Conservation (phyloP, 208 protist species). For the Crithidia bombi region DNA sequence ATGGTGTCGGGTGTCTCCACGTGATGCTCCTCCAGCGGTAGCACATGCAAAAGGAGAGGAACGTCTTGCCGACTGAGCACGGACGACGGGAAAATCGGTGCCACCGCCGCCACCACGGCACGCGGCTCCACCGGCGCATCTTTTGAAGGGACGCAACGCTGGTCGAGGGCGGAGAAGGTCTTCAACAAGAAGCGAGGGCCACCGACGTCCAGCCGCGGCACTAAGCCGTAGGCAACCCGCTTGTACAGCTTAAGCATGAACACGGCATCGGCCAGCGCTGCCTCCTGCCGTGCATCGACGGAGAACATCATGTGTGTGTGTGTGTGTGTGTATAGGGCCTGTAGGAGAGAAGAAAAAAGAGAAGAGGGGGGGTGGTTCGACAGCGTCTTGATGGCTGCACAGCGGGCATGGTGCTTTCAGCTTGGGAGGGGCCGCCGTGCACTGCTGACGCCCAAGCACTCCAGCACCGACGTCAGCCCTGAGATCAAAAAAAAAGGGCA, state of each 20-base stretch:
- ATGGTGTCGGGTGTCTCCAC: neutral
- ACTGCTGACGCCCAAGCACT: no score
- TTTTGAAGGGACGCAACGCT: constrained; percentile 22
- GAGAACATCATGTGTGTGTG: constrained; percentile 3
- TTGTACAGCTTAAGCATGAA: constrained; percentile 60
- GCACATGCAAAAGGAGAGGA: constrained; percentile 47
- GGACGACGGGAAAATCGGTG: constrained; percentile 52
- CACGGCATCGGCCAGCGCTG: constrained; percentile 42
- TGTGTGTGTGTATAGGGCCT: neutral
- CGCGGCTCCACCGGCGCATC: constrained; percentile 15
- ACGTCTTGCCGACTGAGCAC: constrained; percentile 60
- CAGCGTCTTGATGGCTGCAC: no score
- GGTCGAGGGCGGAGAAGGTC: constrained; percentile 38
- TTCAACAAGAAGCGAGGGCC: constrained; percentile 6
- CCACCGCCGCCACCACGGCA: constrained; percentile 23
- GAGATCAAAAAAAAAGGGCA: no score
- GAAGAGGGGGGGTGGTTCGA: neutral
- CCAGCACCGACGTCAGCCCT: no score
- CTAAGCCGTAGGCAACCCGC: constrained; percentile 43
- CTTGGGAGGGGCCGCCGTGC: no score
- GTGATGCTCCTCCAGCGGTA: constrained; percentile 40
- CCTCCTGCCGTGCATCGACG: constrained; percentile 12
- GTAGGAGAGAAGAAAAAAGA: constrained; percentile 8
- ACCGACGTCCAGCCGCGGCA: constrained; percentile 20
- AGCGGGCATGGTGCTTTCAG: no score